phyloP scores from a whole-genome alignment of 2,329 filamentous ascomycete genomes.

The Ascochyta clinopodiicola region DNA sequence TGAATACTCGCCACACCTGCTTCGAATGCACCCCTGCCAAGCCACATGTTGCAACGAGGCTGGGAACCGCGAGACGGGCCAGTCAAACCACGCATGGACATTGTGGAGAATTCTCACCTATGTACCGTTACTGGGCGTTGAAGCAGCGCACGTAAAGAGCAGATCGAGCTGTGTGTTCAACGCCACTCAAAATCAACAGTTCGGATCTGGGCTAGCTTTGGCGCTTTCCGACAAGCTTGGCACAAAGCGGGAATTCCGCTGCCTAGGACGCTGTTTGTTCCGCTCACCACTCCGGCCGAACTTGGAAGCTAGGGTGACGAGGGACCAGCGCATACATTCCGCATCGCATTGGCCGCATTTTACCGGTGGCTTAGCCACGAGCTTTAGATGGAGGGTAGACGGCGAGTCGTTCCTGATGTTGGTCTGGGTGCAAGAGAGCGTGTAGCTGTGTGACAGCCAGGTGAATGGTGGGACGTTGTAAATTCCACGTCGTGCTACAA shows the following conservation, averaged over 20 bases:
- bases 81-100: not conserved
- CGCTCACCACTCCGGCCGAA: conserved; percentile 11
- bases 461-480: conserved; percentile 16
- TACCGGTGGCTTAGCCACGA: not conserved
- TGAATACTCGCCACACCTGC: conserved; percentile 31
- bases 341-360: conserved; percentile 10
- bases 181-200: conserved; percentile 12
- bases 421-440: not conserved
- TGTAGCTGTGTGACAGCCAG: not conserved
- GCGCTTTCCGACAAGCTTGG: conserved; percentile 26
- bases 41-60: not conserved
- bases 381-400: not conserved
- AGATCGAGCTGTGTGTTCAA: not conserved
- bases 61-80: not conserved
- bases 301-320: conserved; percentile 14
- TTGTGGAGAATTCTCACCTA: not conserved
- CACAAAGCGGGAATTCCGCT: conserved; percentile 22
- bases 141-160: not conserved
- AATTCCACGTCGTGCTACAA: conserved; percentile 21
- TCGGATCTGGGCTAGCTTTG: conserved; percentile 20
- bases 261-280: conserved; percentile 7
- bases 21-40: conserved; percentile 2
- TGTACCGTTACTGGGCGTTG: not conserved
- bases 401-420: not conserved
- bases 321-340: conserved; percentile 11